Conservation (phyloP, 257 asterid genomes). For the Lycium ferocissimum region DNA sequence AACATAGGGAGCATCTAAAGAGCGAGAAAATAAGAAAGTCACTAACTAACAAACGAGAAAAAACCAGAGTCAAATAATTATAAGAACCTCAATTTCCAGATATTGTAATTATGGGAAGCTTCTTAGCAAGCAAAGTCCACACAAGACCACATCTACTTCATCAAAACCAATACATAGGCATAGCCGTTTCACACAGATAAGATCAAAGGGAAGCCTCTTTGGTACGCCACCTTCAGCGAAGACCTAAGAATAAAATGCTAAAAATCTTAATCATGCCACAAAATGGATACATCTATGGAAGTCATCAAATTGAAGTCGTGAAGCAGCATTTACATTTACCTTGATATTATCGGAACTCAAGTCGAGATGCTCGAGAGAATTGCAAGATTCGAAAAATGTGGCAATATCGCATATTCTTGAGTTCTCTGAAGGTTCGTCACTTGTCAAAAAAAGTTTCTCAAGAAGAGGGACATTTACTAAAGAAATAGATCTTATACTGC, state of each 20-base stretch:
- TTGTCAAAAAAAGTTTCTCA: neutral
- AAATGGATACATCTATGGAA: neutral
- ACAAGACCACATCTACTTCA: slow-evolving; percentile 17
- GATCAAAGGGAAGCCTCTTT: neutral
- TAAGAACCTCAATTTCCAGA: slow-evolving; percentile 19
- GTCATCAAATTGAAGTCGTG: neutral
- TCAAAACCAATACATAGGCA: slow-evolving; percentile 15
- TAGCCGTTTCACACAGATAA: slow-evolving; percentile 21
- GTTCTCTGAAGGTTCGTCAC: neutral
- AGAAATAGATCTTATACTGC: too few species aligned
- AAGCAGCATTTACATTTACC: slow-evolving; percentile 27
- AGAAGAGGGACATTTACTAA: neutral
- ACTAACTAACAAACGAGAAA: neutral
- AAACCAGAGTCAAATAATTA: neutral
- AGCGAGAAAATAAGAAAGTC: too few species aligned
- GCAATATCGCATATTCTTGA: neutral
- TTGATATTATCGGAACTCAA: neutral
- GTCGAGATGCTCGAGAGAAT: neutral
- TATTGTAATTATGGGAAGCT: slow-evolving; percentile 35
- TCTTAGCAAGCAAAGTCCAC: slow-evolving; percentile 34
- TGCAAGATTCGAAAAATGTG: neutral
- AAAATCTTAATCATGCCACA: neutral
- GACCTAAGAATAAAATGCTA: slow-evolving; percentile 26
- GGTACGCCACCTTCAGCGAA: slow-evolving; percentile 30
- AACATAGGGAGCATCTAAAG: too few species aligned